These are phyloP conservation scores for Vigna hirtella DNA, from an alignment of 306 rosid genomes.

Conservation along the genomic window DNA sequence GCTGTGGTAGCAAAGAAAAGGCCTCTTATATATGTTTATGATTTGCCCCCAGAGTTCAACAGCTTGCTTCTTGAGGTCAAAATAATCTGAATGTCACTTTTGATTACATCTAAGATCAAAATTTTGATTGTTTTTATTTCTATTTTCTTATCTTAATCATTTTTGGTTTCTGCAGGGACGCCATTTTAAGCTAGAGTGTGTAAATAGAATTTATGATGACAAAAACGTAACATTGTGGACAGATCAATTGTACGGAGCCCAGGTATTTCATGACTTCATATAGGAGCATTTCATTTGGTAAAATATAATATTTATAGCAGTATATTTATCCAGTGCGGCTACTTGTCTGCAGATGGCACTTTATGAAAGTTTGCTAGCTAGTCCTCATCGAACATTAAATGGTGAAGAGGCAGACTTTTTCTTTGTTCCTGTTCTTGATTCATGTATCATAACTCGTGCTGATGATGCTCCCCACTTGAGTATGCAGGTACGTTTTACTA, in stretches of 20 bases:
- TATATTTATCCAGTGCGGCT: constrained; percentile 35
- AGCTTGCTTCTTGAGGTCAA: constrained; percentile 89
- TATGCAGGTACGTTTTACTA: constrained; percentile 61
- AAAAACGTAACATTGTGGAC: constrained; percentile 83
- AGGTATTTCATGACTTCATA: constrained; percentile 64
- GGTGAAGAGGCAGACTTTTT: constrained; percentile 97
- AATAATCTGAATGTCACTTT: constrained; percentile 45
- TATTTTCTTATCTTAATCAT: constrained; percentile 11
- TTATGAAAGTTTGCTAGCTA: constrained; percentile 87
- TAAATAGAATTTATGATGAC: constrained; percentile 78
- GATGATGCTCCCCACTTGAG: constrained; percentile 96
- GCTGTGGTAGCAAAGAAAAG: constrained; percentile 78
- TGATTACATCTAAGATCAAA: constrained; percentile 35
- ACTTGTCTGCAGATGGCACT: constrained; percentile 75
- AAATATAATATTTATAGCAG: constrained; percentile 18
- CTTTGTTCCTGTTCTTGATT: constrained; percentile 97
- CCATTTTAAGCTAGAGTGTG: constrained; percentile 87
- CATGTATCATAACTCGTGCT: constrained; percentile 93
- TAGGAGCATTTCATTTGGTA: constrained; percentile 34
- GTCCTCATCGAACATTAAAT: constrained; percentile 87
- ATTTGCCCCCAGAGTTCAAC: constrained; percentile 88
- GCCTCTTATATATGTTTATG: constrained; percentile 91
- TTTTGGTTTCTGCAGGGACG: constrained; percentile 76
- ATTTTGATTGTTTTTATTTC: constrained; percentile 14
- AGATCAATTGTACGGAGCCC: constrained; percentile 83